Base-by-base conservation (phyloP, 2,329 filamentous ascomycete species). In the Cercospora canescens region DNA sequence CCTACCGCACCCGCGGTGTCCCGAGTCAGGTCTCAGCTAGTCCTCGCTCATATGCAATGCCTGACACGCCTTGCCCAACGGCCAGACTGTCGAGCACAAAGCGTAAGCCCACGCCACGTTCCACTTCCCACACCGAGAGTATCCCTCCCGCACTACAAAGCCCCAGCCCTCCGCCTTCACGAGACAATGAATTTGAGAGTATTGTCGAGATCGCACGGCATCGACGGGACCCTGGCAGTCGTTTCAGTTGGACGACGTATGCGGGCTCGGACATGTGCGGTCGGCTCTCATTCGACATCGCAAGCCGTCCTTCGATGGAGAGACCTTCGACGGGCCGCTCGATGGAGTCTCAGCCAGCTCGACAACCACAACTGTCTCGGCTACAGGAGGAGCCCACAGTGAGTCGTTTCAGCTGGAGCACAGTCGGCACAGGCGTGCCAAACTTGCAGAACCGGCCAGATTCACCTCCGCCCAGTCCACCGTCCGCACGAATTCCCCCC, bases 401-500 rank as follows among this genome's bases (percentile, higher is more conserved):
- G 21, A 79, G 78, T 67, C 78, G 77, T 63, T 81, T 80, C 73
- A 80, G 78, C 71, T 81, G 79, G 79, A 80, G 79, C 37, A 81
- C 79, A 16, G 70, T 77, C 58, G 75, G 75, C 64, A 81, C 77
- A 41, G 71, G 68, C 65, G 77, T 76, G 6, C 79, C 78, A 3
- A 77, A 80, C 64, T 34, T 34, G 8, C 78, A 80, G 56, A 67
- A 55, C n/a, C 69, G 67, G 11, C 77, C 72, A 12, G 74, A 79
- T 61, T 80, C 79, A 56, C 60, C 60, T 39, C 79, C 79, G 45
- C 80, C 80, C 3, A 77, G 78, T 9, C 81, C 79, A 60, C 81
- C 81, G 18, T 77, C 77, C 24, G 77, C 78, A 14, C 73, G 76
- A 18, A 71, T 80, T 9, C 77, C 79, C 8, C 71, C 72, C n/a